Base-by-base conservation (phyloP, 768 basidiomycete genomes). In the Tulasnella calospora region DNA sequence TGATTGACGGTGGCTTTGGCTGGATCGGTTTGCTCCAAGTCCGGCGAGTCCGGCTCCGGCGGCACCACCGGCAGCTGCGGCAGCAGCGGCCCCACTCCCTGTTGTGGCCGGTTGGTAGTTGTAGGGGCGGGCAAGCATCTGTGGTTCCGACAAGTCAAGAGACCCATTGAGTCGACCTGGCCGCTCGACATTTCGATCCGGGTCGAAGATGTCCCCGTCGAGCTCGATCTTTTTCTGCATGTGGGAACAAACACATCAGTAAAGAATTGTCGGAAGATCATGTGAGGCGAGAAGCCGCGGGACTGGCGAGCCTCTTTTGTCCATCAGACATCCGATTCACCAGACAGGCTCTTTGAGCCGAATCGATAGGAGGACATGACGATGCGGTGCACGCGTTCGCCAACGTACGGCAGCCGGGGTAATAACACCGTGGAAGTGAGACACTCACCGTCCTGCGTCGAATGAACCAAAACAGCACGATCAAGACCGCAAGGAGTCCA, bases 171-270 rank as follows among this genome's bases (percentile, higher is more conserved):
- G 73, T 33, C 44, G 44, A 17, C 75, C 75, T 21, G 75, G 75
- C 38, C 75, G 30, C 41, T 77, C n/a, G 30, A 77, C 38, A 38
- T 69, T 77, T 21, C 75, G 75, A 51, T 77, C 75, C 33, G 75
- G 75, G 44, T 77, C 75, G 35, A 46, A 77, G 17, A 71, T 71
- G 57, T 77, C 30, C 0, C 61, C 75, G 30, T 77, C 75, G 36
- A 77, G 55, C 36, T 77, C 75, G 36, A 41, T 21, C 35, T 35
- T 36, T 69, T 69, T 57, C 75, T 77, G 38, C 9, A 27, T 10
- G 38, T 27, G 17, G 73, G 44, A 19, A 35, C 33, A 46, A 55
- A 46, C 33, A 13, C n/a, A 21, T 46, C 41, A 40, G 41, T 74
- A 35, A 46, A 21, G 23, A 44, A 35, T 73, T 21, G 35, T 27